phyloP scores from a whole-genome alignment of 495 filamentous ascomycete genomes.

The Penicillium egyptiacum region DNA sequence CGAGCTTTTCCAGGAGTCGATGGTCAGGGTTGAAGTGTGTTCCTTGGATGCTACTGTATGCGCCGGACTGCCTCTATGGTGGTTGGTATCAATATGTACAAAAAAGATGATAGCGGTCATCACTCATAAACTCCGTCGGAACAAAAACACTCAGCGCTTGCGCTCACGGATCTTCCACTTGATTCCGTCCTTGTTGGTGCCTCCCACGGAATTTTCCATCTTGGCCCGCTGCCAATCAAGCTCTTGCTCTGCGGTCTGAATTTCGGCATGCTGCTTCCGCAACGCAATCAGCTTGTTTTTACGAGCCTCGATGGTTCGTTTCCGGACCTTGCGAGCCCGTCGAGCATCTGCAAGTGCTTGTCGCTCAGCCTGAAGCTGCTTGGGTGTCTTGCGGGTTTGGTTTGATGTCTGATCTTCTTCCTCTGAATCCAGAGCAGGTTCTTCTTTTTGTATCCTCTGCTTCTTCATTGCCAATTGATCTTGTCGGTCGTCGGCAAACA shows the following conservation, averaged over 20 bases:
- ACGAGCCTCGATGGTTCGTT: constrained; percentile 47
- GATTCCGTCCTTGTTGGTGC: constrained; percentile 75
- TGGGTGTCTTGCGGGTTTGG: constrained; percentile 35
- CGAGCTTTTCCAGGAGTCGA: not conserved
- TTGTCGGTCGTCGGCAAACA: constrained; percentile 57
- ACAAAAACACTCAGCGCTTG: constrained; percentile 58
- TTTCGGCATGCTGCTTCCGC: constrained; percentile 66
- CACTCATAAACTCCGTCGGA: constrained; percentile 26
- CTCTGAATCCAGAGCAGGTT: constrained; percentile 31
- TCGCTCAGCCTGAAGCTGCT: constrained; percentile 43
- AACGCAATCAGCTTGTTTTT: constrained; percentile 61
- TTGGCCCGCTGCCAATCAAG: constrained; percentile 73
- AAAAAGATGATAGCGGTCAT: constrained; percentile 24
- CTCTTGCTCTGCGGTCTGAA: constrained; percentile 70
- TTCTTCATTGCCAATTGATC: constrained; percentile 48
- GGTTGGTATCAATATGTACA: constrained; percentile 18
- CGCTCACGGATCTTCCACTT: constrained; percentile 82
- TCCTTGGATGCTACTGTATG: constrained; percentile 8
- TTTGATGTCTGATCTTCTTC: constrained; percentile 28
- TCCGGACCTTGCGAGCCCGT: constrained; percentile 47
- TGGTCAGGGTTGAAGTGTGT: not conserved
- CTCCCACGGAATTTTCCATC: constrained; percentile 80
- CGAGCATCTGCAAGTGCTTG: constrained; percentile 44
- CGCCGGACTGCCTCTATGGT: constrained; percentile 14
- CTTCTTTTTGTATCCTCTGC: constrained; percentile 20